Evolutionary conservation across 805 yeast genomes (phyloP), one percentile per base, ranked within the genome.

Genomic region (Candida golubevii): DNA sequence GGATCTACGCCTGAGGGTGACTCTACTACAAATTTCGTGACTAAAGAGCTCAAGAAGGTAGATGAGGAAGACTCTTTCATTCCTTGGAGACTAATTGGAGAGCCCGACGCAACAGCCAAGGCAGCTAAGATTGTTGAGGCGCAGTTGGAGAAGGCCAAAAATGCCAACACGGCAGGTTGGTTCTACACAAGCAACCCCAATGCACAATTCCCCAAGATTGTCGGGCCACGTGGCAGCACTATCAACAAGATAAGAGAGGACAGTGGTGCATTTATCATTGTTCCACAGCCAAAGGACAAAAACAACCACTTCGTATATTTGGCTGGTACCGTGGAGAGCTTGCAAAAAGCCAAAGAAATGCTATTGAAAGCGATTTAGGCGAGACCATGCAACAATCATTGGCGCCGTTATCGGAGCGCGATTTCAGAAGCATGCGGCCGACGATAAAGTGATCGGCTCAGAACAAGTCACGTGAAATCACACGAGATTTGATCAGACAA

Each of bases 171-270:
- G 35, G 69, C 67, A 38, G 93, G 82, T 11, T 86, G 79, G 77
- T 65, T 85, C 48, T 83, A 84, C 75, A 65, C 79, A 33, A 63
- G 77, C 35, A 72, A 78, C 45, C 62, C 72, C 26, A 65, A 79
- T 11, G 58, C 65, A 26, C 53, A 49, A 34, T 83, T 85, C 62
- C 76, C 83, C 46, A 77, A 73, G 60, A 71, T 88, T 42, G 78
- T 88, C 50, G 96, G 96, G 8, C 80, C 88, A 12, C 83, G 79
- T 53, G 96, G 96, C 38, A 65, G 80, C 31, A 80, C 77, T 49
- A 71, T 88, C 58, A 79, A 75, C 56, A 66, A 67, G 51, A 74
- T 87, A 47, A 80, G 93, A 68, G 67, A 69, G 26, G 67, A 73
- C 46, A 70, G 85, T 15, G 79, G 77, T 14, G 72, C 84, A 33